Conservation (phyloP, 2,329 filamentous ascomycete genomes). For the Sclerotinia sclerotiorum region DNA sequence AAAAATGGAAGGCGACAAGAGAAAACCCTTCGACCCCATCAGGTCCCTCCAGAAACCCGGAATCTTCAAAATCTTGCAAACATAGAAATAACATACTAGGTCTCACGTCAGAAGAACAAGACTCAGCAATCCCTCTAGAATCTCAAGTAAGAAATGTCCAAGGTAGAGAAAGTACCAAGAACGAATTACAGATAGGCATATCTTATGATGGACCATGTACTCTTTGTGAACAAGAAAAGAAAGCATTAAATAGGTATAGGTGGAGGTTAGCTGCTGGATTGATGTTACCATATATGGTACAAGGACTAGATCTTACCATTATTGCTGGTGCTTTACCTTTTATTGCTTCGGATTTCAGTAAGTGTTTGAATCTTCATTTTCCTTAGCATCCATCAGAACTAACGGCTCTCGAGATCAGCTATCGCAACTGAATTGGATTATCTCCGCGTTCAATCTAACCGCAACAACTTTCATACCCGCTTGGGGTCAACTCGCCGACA, state of each 20-base stretch:
- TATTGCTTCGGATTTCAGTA: slow-evolving; percentile 65
- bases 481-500: slow-evolving; percentile 63
- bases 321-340: slow-evolving; percentile 59
- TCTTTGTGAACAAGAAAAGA: slow-evolving; percentile 39
- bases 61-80: not conserved
- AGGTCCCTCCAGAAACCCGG: not conserved
- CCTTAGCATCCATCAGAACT: not conserved
- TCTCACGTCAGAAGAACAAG: not conserved
- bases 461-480: slow-evolving; percentile 66
- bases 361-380: slow-evolving; percentile 26
- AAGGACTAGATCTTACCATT: slow-evolving; percentile 65
- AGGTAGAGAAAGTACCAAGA: not conserved
- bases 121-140: not conserved
- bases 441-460: slow-evolving; percentile 67
- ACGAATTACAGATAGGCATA: not conserved
- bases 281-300: slow-evolving; percentile 59
- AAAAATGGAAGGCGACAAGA: slow-evolving; percentile 17
- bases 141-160: not conserved
- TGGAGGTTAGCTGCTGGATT: slow-evolving; percentile 61
- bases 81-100: not conserved
- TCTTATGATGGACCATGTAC: slow-evolving; percentile 22
- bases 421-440: slow-evolving; percentile 66
- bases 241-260: slow-evolving; percentile 47
- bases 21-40: not conserved
- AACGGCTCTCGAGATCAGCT: slow-evolving; percentile 46